Percentiles rank a stretch among this genome's conserved stretches.
Evolutionary conservation across 129 eudicot species (phyloP).

Genomic region (Pseudognaphalium luteoalbum): DNA sequence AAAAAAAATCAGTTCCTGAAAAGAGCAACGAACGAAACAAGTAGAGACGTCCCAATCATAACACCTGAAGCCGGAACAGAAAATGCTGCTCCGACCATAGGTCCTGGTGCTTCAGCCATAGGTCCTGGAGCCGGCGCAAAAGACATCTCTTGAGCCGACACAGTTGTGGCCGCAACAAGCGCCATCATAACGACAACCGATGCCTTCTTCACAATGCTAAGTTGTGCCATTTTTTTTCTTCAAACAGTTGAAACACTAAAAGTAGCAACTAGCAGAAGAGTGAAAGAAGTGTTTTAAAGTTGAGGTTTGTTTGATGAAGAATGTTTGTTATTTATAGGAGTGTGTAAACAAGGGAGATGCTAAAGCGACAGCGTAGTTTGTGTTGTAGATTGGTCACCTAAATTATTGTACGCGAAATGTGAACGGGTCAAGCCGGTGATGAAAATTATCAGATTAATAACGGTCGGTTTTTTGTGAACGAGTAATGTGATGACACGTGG

Average conservation of each 20-base stretch:
- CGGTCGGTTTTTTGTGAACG: slow-evolving; percentile 21
- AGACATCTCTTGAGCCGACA: slow-evolving; percentile 29
- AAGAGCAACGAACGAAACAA: slow-evolving; percentile 45
- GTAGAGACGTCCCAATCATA: slow-evolving; percentile 39
- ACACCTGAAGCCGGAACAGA: slow-evolving; percentile 46
- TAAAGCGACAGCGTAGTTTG: slow-evolving; percentile 14
- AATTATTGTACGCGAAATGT: slow-evolving; percentile 3
- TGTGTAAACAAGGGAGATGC: background rate
- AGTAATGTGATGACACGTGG: slow-evolving; percentile 24
- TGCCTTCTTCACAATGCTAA: slow-evolving; percentile 41
- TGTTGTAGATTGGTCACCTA: slow-evolving; percentile 30
- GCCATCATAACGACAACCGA: slow-evolving; percentile 24
- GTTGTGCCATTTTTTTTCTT: slow-evolving; percentile 35
- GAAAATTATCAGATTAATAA: slow-evolving; percentile 15
- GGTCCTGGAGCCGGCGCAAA: slow-evolving; percentile 43
- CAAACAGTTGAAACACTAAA: background rate
- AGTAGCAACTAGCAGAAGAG: background rate
- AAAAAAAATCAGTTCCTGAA: slow-evolving; percentile 29
- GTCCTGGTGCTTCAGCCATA: slow-evolving; percentile 49
- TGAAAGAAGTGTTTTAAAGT: background rate
- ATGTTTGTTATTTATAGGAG: slow-evolving; percentile 15
- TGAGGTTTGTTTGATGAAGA: slow-evolving; percentile 14
- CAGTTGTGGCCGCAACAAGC: slow-evolving; percentile 32
- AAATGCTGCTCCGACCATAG: slow-evolving; percentile 45
- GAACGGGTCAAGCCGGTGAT: slow-evolving; percentile 12